phyloP scores from a whole-genome alignment of 192 early-diverging fungal species.

The Entomortierella chlamydospora region DNA sequence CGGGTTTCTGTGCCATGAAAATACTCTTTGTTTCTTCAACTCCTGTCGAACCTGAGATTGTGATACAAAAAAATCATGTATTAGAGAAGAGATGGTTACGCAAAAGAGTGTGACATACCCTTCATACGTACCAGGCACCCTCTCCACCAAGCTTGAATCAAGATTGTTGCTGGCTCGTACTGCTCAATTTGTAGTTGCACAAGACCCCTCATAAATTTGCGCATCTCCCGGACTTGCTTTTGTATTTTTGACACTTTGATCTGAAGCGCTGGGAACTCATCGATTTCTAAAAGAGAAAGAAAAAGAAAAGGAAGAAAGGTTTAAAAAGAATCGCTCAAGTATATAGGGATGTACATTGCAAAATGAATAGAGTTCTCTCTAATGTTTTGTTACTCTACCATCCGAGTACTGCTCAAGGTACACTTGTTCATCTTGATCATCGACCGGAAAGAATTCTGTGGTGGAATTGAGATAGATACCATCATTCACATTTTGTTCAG shows the following conservation, averaged over 20 bases:
- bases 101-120: background rate
- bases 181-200: constrained; percentile 50
- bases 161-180: constrained; percentile 49
- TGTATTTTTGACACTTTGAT: constrained; percentile 44
- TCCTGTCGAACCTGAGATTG: constrained; percentile 40
- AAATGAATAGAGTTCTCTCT: too few species aligned
- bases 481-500: constrained; percentile 13
- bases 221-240: constrained; percentile 53
- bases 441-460: constrained; percentile 48
- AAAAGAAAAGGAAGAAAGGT: background rate
- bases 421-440: constrained; percentile 51
- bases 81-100: background rate
- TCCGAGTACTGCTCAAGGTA: constrained; percentile 48
- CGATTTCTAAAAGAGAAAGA: constrained; percentile 14
- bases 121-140: constrained; percentile 38
- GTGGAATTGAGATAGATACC: constrained; percentile 41
- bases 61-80: background rate
- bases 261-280: constrained; percentile 43
- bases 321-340: background rate
- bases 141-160: constrained; percentile 56
- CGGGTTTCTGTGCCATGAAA: constrained; percentile 51
- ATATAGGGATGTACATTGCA: too few species aligned
- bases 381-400: constrained; percentile 7
- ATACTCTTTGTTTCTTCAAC: constrained; percentile 41
- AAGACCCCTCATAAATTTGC: constrained; percentile 50